Percentiles rank a stretch among this genome's conserved stretches.
phyloP scores from a whole-genome alignment of 83 land plant genomes.

The Thuja plicata region DNA sequence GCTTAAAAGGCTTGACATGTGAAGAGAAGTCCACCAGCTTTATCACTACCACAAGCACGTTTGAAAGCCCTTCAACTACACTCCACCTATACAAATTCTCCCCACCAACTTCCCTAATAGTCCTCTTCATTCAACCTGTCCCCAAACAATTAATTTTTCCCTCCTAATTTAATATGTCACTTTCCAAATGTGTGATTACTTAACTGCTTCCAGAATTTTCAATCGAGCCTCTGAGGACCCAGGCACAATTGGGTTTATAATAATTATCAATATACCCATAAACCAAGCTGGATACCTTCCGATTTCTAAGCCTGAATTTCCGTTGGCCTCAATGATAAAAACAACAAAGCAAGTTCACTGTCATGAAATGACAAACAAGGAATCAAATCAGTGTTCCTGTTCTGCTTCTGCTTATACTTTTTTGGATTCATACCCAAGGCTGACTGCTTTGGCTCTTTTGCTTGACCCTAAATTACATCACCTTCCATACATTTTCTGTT shows the following conservation, averaged over 20 bases:
- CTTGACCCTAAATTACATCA: background rate
- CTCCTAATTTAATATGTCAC: background rate
- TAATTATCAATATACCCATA: background rate
- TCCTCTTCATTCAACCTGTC: background rate
- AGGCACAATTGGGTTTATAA: background rate
- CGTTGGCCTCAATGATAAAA: background rate
- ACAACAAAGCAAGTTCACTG: background rate
- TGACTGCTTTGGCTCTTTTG: background rate
- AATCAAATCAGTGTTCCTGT: background rate
- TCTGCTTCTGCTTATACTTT: background rate
- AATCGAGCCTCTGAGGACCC: background rate
- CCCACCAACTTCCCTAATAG: slow-evolving; percentile 4
- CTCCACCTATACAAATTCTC: background rate
- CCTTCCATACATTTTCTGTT: background rate
- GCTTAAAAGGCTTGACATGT: background rate
- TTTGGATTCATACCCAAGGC: background rate
- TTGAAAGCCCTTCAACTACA: background rate
- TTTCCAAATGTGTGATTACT: background rate
- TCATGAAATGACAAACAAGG: background rate
- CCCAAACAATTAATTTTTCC: background rate
- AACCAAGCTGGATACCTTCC: background rate
- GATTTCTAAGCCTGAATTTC: background rate
- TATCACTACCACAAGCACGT: background rate
- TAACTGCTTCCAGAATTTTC: background rate
- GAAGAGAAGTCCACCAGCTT: background rate